Percentiles rank a stretch among this genome's conserved stretches.
Evolutionary conservation across 306 rosid genomes (phyloP).

Genomic region (Carpinus fangiana): DNA sequence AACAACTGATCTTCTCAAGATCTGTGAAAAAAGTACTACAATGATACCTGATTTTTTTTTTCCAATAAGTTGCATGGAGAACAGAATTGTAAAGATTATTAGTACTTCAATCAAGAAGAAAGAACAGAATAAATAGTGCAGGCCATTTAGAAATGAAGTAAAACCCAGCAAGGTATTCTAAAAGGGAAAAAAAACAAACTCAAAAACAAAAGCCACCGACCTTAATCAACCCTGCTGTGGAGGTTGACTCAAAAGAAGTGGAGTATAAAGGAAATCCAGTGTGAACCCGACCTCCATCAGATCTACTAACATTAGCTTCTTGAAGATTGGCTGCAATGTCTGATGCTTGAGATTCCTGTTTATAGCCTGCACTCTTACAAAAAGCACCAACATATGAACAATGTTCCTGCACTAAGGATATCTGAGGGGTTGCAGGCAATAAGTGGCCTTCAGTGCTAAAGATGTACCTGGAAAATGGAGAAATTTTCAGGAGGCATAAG

Average conservation of each 20-base stretch:
- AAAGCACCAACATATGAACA: slow-evolving; percentile 81
- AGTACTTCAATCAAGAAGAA: neutral
- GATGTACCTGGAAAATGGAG: slow-evolving; percentile 55
- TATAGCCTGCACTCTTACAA: slow-evolving; percentile 54
- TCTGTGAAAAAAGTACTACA: slow-evolving; percentile 4
- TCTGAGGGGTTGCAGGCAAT: slow-evolving; percentile 86
- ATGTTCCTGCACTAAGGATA: slow-evolving; percentile 72
- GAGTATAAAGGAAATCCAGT: slow-evolving; percentile 43
- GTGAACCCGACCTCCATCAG: slow-evolving; percentile 41
- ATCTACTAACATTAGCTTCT: slow-evolving; percentile 59
- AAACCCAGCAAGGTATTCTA: slow-evolving; percentile 14
- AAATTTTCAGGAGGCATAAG: slow-evolving; percentile 12
- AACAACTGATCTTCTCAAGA: slow-evolving; percentile 24
- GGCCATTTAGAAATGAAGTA: slow-evolving; percentile 4
- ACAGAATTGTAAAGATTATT: neutral
- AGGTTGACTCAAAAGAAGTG: slow-evolving; percentile 45
- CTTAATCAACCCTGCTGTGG: slow-evolving; percentile 72
- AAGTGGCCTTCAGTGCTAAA: slow-evolving; percentile 98
- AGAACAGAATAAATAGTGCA: slow-evolving; percentile 14
- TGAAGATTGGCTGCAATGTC: slow-evolving; percentile 48
- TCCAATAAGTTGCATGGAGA: too few species aligned
- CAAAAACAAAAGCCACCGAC: slow-evolving; percentile 38
- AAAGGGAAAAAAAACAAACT: slow-evolving; percentile 17
- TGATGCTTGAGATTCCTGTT: slow-evolving; percentile 39
- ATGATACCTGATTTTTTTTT: neutral